Conservation (phyloP, 192 early-diverging fungal genomes). For the Coemansia sp. region DNA sequence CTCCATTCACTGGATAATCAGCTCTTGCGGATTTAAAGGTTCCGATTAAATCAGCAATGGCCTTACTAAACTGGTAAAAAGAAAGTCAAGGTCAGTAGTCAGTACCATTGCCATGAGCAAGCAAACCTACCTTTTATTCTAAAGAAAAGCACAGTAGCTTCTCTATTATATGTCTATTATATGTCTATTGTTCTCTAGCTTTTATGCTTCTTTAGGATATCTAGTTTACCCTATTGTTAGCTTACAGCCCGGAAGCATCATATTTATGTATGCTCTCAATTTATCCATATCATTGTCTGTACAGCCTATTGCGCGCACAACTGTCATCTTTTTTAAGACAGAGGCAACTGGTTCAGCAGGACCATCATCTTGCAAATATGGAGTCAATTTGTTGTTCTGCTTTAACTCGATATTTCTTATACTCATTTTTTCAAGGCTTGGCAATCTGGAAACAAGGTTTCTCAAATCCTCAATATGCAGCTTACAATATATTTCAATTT, state of each 20-base stretch:
- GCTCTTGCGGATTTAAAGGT: too few species aligned
- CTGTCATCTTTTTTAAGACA: background rate
- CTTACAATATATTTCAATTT: background rate
- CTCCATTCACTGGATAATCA: too few species aligned
- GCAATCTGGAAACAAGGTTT: background rate
- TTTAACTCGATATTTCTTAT: background rate
- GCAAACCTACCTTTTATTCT: too few species aligned
- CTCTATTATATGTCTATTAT: too few species aligned
- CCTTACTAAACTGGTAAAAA: too few species aligned
- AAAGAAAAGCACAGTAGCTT: too few species aligned
- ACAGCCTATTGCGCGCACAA: background rate
- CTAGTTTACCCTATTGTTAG: background rate
- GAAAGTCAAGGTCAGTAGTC: too few species aligned
- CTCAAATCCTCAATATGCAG: background rate
- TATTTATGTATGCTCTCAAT: background rate
- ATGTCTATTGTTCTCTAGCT: too few species aligned
- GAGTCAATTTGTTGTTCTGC: background rate
- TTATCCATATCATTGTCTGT: background rate
- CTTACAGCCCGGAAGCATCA: background rate
- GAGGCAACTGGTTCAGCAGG: background rate
- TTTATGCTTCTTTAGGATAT: background rate
- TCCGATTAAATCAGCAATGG: too few species aligned
- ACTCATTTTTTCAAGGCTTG: background rate
- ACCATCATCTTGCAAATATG: background rate
- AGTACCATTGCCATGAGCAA: too few species aligned